phyloP scores from a whole-genome alignment of 257 asterid genomes.

The Datura wrightii region DNA sequence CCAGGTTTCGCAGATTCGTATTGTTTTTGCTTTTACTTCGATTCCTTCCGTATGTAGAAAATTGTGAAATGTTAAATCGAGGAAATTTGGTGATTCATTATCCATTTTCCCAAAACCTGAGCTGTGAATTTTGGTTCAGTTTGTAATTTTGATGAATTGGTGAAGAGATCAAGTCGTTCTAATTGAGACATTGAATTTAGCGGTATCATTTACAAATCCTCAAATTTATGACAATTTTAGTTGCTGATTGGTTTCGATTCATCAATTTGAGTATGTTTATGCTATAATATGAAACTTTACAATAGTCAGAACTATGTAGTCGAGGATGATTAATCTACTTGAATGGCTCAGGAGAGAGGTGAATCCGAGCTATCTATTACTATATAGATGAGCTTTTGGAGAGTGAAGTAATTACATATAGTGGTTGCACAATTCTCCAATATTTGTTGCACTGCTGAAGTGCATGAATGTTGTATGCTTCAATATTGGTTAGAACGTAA shows the following conservation, averaged over 20 bases:
- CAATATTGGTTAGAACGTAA: background rate
- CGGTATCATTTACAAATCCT: background rate
- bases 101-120: background rate
- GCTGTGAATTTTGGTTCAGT: background rate
- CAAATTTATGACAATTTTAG: background rate
- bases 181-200: background rate
- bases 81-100: background rate
- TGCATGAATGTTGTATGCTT: background rate
- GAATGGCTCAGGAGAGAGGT: conserved; percentile 4
- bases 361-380: background rate
- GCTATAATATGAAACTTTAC: background rate
- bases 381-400: background rate
- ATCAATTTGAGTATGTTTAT: background rate
- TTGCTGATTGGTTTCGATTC: background rate
- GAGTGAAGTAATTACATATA: background rate
- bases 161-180: conserved; percentile 17
- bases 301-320: background rate
- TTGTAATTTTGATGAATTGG: background rate
- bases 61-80: conserved; percentile 15
- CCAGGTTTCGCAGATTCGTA: conserved; percentile 17
- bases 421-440: background rate
- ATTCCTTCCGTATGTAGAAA: background rate
- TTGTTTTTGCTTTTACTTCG: background rate
- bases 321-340: background rate
- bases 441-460: background rate